phyloP scores from a whole-genome alignment of 116 monocot species.

The Cymodocea nodosa region DNA sequence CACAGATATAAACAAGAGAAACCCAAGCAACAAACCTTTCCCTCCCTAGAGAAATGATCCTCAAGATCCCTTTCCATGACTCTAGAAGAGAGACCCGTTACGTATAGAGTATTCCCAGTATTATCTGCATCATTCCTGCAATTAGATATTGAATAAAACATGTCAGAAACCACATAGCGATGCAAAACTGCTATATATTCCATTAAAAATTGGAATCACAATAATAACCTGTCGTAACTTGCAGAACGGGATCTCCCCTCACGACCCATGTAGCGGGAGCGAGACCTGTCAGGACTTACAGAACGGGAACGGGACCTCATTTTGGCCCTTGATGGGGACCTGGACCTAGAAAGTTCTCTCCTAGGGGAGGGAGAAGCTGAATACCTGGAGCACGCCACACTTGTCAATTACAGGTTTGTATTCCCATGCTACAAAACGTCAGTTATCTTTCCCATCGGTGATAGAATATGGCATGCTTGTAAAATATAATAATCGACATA shows the following conservation, averaged over 20 bases:
- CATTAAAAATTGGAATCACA: background rate
- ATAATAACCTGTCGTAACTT: conserved; percentile 18
- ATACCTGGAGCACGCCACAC: background rate
- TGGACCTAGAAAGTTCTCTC: conserved; percentile 21
- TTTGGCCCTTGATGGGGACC: conserved; percentile 27
- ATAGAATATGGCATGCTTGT: background rate
- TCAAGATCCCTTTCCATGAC: conserved; percentile 68
- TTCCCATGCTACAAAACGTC: background rate
- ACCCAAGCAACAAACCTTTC: conserved; percentile 40
- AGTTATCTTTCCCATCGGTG: background rate
- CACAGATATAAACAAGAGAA: background rate
- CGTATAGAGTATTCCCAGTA: conserved; percentile 74
- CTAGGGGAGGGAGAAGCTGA: conserved; percentile 6
- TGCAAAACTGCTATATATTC: background rate
- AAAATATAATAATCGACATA: background rate
- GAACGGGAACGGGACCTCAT: conserved; percentile 30
- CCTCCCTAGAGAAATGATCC: conserved; percentile 69
- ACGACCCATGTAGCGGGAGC: background rate
- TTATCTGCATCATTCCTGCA: conserved; percentile 30
- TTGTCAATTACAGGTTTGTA: background rate
- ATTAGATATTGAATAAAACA: too few species aligned
- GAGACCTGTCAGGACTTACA: conserved; percentile 33
- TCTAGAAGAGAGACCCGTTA: conserved; percentile 72
- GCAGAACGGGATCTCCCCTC: conserved; percentile 20
- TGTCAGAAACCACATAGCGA: background rate